phyloP scores from a whole-genome alignment of 495 filamentous ascomycete genomes.

The Achaetomiella virescens region DNA sequence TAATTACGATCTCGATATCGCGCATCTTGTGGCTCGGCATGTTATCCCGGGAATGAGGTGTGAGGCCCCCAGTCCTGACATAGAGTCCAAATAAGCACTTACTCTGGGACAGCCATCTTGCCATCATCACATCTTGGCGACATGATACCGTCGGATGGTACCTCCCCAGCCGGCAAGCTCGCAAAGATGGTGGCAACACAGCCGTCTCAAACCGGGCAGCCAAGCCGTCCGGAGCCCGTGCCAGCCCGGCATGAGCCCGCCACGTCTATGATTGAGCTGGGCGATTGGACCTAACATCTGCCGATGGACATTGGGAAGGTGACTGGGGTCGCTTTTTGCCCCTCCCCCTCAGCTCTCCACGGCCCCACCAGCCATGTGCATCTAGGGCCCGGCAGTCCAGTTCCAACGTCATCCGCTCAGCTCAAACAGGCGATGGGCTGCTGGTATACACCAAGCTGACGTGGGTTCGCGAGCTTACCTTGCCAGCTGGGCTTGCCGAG shows the following conservation, averaged over 20 bases:
- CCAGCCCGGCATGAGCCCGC: neutral
- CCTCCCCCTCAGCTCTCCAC: conserved; percentile 20
- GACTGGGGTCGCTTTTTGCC: neutral
- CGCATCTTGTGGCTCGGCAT: neutral
- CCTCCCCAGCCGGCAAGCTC: too few species aligned
- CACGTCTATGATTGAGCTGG: conserved; percentile 1
- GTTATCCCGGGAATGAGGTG: neutral
- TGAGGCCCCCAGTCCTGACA: too few species aligned
- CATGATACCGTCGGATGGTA: too few species aligned
- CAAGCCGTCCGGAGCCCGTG: neutral
- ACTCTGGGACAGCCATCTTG: too few species aligned
- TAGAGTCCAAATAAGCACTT: too few species aligned
- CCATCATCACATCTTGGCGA: too few species aligned
- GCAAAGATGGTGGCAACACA: too few species aligned
- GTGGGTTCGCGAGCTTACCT: neutral
- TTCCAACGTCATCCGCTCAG: neutral
- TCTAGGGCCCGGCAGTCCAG: conserved; percentile 14
- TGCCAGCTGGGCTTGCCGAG: neutral
- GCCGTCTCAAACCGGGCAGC: neutral
- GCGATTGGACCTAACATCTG: conserved; percentile 33
- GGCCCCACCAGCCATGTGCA: conserved; percentile 5
- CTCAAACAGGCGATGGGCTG: neutral
- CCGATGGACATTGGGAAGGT: conserved; percentile 21
- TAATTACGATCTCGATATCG: too few species aligned
- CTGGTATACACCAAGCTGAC: conserved; percentile 3